phyloP scores from a whole-genome alignment of 1,284 basidiomycete species.

The Rhodofomes roseus region DNA sequence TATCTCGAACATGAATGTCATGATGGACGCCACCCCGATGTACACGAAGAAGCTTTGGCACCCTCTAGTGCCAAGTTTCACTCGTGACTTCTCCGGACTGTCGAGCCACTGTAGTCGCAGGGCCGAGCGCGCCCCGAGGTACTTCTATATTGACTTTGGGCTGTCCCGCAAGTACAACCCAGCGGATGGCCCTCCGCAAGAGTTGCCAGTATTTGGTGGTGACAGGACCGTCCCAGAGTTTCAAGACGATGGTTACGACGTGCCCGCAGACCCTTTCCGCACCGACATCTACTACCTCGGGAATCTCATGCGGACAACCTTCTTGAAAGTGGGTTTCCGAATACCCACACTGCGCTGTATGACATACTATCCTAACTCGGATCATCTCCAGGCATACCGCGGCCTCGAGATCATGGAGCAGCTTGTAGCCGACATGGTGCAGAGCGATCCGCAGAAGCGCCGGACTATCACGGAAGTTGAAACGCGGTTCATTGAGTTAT shows the following conservation, averaged over 20 bases:
- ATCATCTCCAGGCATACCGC: neutral
- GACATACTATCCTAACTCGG: neutral
- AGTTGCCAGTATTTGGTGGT: constrained; percentile 9
- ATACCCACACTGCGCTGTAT: neutral
- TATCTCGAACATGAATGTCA: neutral
- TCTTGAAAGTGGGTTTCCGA: constrained; percentile 8
- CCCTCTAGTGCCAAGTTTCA: neutral
- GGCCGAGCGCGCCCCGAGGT: constrained; percentile 9
- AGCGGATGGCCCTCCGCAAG: neutral
- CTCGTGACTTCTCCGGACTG: neutral
- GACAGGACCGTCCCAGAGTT: constrained; percentile 5
- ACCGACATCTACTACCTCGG: constrained; percentile 27
- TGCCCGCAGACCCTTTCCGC: constrained; percentile 21
- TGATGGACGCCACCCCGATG: constrained; percentile 1
- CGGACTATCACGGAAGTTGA: neutral
- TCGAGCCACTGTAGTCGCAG: constrained; percentile 6
- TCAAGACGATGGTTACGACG: constrained; percentile 1
- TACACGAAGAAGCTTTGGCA: neutral
- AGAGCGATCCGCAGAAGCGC: neutral
- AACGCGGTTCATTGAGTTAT: neutral
- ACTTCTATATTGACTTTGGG: constrained; percentile 18
- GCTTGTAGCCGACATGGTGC: neutral
- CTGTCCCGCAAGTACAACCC: constrained; percentile 13
- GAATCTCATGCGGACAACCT: constrained; percentile 25
- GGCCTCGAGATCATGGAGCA: neutral